phyloP scores from a whole-genome alignment of 1,284 basidiomycete genomes.

The Apiotrichum akiyoshidainum region DNA sequence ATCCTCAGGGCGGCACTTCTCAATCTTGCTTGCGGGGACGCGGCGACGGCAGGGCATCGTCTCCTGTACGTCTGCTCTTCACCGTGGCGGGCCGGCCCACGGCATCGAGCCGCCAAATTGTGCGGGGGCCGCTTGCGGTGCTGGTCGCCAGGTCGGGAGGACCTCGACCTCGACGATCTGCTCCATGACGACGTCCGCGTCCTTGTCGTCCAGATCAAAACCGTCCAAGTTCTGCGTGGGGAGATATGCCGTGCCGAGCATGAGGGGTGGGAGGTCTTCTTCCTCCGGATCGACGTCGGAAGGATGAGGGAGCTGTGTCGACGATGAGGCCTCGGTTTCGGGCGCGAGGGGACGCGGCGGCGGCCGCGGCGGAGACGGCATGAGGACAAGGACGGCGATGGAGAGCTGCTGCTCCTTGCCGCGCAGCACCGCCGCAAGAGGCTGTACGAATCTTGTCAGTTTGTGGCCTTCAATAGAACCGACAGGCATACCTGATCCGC shows the following conservation, averaged over 20 bases:
- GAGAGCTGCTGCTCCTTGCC: conserved; percentile 2
- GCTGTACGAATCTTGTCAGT: conserved; percentile 1
- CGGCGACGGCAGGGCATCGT: too few species aligned
- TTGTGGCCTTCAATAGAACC: background rate
- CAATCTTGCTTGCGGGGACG: too few species aligned
- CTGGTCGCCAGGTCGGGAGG: background rate
- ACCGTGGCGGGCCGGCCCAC: background rate
- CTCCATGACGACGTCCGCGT: conserved; percentile 3
- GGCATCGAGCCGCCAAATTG: background rate
- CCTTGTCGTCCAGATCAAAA: background rate
- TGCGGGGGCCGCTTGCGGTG: background rate
- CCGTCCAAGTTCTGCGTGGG: background rate
- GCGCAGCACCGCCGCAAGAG: background rate
- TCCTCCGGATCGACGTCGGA: background rate
- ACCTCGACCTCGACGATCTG: conserved; percentile 5
- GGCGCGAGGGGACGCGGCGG: background rate
- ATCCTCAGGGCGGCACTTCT: too few species aligned
- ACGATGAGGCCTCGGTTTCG: background rate
- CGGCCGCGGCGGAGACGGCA: conserved; percentile 4
- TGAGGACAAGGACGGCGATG: conserved; percentile 13
- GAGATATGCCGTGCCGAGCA: conserved; percentile 15
- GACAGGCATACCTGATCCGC: conserved; percentile 7
- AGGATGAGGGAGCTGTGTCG: background rate
- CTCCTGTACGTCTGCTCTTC: too few species aligned
- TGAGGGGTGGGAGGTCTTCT: conserved; percentile 13